Base-by-base conservation (phyloP, 495 filamentous ascomycete genomes). In the Collariella sp. region DNA sequence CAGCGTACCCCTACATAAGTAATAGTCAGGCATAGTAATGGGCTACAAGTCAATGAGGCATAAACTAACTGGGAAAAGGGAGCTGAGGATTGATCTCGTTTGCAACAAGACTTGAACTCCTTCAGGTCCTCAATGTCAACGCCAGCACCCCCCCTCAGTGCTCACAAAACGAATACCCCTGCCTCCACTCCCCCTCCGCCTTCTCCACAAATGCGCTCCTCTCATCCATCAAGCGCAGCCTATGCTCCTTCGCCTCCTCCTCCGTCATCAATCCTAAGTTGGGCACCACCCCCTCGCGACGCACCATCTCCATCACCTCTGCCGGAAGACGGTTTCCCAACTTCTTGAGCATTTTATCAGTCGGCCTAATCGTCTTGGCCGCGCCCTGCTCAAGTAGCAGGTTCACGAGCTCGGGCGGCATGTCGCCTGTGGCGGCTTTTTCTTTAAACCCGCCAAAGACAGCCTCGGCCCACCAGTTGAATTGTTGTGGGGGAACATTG, bases 401-500 rank as follows among this genome's bases (percentile, higher is more conserved):
- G 50, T 62, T 52, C 12, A 63, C 40, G 6, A 67, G n/a, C 49
- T 69, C 64, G 20, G 55, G 41, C 5, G 66, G 62, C 19, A 67
- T 47, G 1, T 52, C 44, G 24, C 61, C 45, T 22, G 46, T 51
- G 3, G 18, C 33, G 33, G 35, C 38, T 18, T 36, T 38, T 0
- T 26, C 15, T 33, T 44, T 38, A 41, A 10, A 9, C 24, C 58
- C 57, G 34, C n/a, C n/a, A n/a, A 64, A 58, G 7, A 59, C 58
- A 6, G 62, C 57, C 43, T 73, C 72, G 1, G 41, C 46, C 70
- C 68, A 73, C 73, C 72, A 76, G 31, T 72, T 63, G 9, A 36
- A 39, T 51, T 66, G 66, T 55, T 76, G 81, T 3, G 78, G 80
- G 0, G 81, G 80, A 0, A 83, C 73, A 58, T 83, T 82, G 16